Evolutionary conservation across 2,329 filamentous ascomycete genomes (phyloP).

Genomic region (Botrytis pseudocinerea): DNA sequence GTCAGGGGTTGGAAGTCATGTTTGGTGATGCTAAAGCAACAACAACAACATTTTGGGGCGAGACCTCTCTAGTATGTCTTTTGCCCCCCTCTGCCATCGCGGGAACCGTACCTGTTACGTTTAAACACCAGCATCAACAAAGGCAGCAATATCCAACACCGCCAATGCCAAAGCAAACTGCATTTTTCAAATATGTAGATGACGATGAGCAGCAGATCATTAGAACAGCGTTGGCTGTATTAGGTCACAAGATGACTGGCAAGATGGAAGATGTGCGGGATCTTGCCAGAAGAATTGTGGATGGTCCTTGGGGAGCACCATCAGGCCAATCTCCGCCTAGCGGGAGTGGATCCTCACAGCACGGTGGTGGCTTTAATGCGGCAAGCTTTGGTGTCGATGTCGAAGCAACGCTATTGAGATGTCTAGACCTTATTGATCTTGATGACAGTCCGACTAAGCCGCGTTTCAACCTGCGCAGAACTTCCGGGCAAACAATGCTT

Average conservation of each 20-base stretch:
- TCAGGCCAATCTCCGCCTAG: constrained; percentile 46
- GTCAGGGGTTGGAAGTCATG: constrained; percentile 76
- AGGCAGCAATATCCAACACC: constrained; percentile 46
- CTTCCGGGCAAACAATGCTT: constrained; percentile 77
- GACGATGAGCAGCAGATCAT: constrained; percentile 69
- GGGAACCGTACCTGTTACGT: constrained; percentile 60
- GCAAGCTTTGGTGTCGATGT: constrained; percentile 41
- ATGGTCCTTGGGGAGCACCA: constrained; percentile 52
- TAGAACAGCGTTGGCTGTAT: constrained; percentile 64
- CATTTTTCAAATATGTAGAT: constrained; percentile 72
- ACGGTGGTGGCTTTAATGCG: constrained; percentile 45
- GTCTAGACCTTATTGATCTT: constrained; percentile 76
- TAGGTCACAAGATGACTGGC: constrained; percentile 65
- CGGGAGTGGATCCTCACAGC: constrained; percentile 48
- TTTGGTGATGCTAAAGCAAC: constrained; percentile 72
- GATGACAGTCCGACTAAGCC: constrained; percentile 70
- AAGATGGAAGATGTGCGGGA: constrained; percentile 62
- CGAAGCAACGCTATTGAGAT: constrained; percentile 58
- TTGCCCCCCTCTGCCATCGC: constrained; percentile 59
- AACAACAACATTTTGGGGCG: constrained; percentile 64
- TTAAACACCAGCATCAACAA: constrained; percentile 53
- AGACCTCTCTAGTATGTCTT: constrained; percentile 62
- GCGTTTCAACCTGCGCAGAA: constrained; percentile 63
- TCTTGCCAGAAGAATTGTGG: constrained; percentile 61
- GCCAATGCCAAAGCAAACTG: constrained; percentile 50